Evolutionary conservation across 2,329 filamentous ascomycete species (phyloP).

Genomic region (Corinectria fuckeliana): DNA sequence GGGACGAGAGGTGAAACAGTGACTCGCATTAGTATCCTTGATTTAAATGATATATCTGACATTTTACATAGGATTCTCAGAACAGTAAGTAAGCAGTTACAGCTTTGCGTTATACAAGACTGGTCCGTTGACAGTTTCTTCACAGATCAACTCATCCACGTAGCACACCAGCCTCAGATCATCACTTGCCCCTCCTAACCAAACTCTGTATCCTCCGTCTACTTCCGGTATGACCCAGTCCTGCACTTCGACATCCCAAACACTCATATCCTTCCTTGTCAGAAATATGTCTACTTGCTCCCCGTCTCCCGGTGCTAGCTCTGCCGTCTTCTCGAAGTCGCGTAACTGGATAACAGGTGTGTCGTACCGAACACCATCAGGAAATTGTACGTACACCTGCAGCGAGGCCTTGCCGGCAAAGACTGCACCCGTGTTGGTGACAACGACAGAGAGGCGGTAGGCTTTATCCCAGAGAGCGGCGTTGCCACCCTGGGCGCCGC

Average conservation of each 20-base stretch:
- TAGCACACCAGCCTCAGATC: slow-evolving; percentile 41
- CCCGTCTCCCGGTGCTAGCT: slow-evolving; percentile 60
- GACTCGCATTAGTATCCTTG: too few relatives aligned
- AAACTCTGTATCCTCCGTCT: slow-evolving; percentile 47
- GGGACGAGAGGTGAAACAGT: too few relatives aligned
- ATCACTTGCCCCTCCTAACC: slow-evolving; percentile 49
- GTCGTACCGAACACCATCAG: slow-evolving; percentile 52
- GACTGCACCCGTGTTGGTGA: slow-evolving; percentile 59
- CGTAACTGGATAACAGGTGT: slow-evolving; percentile 73
- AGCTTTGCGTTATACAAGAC: slow-evolving; percentile 9
- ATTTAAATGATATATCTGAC: too few relatives aligned
- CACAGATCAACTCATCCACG: slow-evolving; percentile 39
- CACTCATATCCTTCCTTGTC: slow-evolving; percentile 73
- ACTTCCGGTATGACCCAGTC: slow-evolving; percentile 66
- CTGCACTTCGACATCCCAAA: slow-evolving; percentile 71
- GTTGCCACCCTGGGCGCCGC: slow-evolving; percentile 74
- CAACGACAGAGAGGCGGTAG: slow-evolving; percentile 51
- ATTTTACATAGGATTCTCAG: too few relatives aligned
- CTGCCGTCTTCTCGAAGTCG: slow-evolving; percentile 72
- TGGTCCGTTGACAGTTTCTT: slow-evolving; percentile 21
- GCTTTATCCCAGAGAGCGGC: slow-evolving; percentile 65
- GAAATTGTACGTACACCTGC: slow-evolving; percentile 55
- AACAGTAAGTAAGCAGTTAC: too few relatives aligned
- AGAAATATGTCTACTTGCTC: slow-evolving; percentile 62
- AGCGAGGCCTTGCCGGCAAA: slow-evolving; percentile 53